Conservation (phyloP, 345 rosid species). For the Orychophragmus violaceus region DNA sequence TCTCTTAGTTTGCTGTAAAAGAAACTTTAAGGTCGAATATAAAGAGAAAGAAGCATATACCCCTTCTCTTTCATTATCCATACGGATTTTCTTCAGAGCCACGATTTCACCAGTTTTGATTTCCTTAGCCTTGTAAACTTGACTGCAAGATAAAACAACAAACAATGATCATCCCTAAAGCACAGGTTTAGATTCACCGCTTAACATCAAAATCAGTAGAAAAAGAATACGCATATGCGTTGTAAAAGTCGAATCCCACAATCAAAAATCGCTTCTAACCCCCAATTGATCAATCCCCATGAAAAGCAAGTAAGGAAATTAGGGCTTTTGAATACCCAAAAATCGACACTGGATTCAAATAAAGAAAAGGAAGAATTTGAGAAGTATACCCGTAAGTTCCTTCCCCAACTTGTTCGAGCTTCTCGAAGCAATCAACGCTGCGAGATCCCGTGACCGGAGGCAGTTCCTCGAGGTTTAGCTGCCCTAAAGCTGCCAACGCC, state of each 20-base stretch:
- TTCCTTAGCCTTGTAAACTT: conserved; percentile 95
- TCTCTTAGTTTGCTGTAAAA: background rate
- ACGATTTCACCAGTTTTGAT: conserved; percentile 84
- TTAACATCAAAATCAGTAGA: background rate
- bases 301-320: background rate
- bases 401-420: conserved; percentile 83
- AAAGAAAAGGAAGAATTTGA: background rate
- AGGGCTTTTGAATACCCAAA: background rate
- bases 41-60: conserved; percentile 32
- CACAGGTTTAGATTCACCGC: background rate
- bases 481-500: conserved; percentile 52
- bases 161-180: background rate
- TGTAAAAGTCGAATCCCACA: background rate
- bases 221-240: background rate
- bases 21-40: background rate
- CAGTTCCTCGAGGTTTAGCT: conserved; percentile 54
- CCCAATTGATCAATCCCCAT: background rate
- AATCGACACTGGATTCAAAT: background rate
- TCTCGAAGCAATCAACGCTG: conserved; percentile 74
- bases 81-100: conserved; percentile 89
- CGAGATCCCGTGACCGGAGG: conserved; percentile 71
- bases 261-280: background rate
- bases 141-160: conserved; percentile 42
- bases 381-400: conserved; percentile 66
- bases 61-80: conserved; percentile 99